Evolutionary conservation across 768 basidiomycete genomes (phyloP).

Genomic region (Peribolospora kevripleyi): DNA sequence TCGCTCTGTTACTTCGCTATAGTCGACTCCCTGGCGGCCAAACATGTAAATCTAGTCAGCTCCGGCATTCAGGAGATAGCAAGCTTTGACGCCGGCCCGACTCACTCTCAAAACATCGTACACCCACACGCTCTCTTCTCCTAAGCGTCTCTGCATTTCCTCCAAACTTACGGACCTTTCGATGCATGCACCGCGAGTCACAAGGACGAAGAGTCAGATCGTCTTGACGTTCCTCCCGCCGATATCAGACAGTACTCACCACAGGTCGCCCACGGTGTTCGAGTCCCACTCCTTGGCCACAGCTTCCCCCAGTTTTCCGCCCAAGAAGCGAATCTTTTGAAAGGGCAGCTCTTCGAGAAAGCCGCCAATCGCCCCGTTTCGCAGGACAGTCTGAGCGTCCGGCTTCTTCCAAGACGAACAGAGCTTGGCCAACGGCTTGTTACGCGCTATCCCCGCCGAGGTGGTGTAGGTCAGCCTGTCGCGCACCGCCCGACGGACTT

Average conservation of each 20-base stretch:
- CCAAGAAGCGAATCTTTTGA: slow-evolving; percentile 80
- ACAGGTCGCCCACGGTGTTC: slow-evolving; percentile 65
- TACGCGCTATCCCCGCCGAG: slow-evolving; percentile 11
- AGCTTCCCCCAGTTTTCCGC: slow-evolving; percentile 76
- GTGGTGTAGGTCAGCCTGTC: slow-evolving; percentile 57
- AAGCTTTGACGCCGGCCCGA: not conserved
- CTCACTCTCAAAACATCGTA: slow-evolving; percentile 64
- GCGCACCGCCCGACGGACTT: slow-evolving; percentile 41
- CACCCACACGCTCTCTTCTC: slow-evolving; percentile 44
- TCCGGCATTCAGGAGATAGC: not conserved
- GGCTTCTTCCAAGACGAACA: slow-evolving; percentile 80
- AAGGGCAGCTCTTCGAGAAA: slow-evolving; percentile 71
- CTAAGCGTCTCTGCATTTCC: slow-evolving; percentile 23
- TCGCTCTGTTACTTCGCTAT: slow-evolving; percentile 42
- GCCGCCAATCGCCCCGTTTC: slow-evolving; percentile 55
- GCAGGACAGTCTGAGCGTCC: slow-evolving; percentile 65
- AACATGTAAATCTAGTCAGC: not conserved
- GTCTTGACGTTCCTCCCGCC: not conserved
- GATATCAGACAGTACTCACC: slow-evolving; percentile 32
- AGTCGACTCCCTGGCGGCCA: slow-evolving; percentile 41
- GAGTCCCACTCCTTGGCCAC: slow-evolving; percentile 71
- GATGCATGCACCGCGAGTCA: not conserved
- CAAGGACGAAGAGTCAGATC: not conserved
- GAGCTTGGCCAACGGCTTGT: slow-evolving; percentile 52
- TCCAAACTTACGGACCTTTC: slow-evolving; percentile 18